phyloP scores from a whole-genome alignment of 306 rosid genomes.

The Gleditsia sinensis region DNA sequence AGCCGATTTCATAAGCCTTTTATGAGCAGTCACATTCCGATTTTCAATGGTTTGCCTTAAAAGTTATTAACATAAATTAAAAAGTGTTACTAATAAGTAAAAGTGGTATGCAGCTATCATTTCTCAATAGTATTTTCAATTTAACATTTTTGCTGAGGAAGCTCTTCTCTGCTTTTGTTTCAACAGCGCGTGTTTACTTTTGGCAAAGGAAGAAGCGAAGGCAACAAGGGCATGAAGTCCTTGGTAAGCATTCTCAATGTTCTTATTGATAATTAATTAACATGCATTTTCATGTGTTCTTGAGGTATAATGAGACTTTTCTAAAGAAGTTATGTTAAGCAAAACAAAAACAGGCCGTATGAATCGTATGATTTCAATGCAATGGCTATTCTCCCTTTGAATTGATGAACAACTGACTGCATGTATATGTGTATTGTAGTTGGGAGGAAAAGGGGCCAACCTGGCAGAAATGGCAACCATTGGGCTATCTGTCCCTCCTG shows the following conservation, averaged over 20 bases:
- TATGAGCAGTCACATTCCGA: neutral
- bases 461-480: slow-evolving; percentile 98
- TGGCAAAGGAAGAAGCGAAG: slow-evolving; percentile 93
- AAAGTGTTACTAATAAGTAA: neutral
- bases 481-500: slow-evolving; percentile 89
- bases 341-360: slow-evolving; percentile 12
- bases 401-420: slow-evolving; percentile 23
- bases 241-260: slow-evolving; percentile 59
- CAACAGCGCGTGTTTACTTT: slow-evolving; percentile 84
- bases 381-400: slow-evolving; percentile 12
- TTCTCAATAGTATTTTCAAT: neutral
- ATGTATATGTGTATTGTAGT: slow-evolving; percentile 41
- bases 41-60: neutral
- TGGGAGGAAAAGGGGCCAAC: slow-evolving; percentile 99
- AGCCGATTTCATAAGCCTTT: neutral
- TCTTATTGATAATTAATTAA: neutral
- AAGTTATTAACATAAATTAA: neutral
- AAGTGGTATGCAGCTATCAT: slow-evolving; percentile 25
- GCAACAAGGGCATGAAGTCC: slow-evolving; percentile 92
- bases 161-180: slow-evolving; percentile 32
- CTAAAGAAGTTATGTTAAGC: neutral
- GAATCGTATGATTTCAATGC: neutral
- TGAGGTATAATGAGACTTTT: neutral
- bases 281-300: slow-evolving; percentile 8
- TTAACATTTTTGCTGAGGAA: slow-evolving; percentile 20